phyloP scores from a whole-genome alignment of 176 grass and related monocot genomes.

The Bromus sterilis region DNA sequence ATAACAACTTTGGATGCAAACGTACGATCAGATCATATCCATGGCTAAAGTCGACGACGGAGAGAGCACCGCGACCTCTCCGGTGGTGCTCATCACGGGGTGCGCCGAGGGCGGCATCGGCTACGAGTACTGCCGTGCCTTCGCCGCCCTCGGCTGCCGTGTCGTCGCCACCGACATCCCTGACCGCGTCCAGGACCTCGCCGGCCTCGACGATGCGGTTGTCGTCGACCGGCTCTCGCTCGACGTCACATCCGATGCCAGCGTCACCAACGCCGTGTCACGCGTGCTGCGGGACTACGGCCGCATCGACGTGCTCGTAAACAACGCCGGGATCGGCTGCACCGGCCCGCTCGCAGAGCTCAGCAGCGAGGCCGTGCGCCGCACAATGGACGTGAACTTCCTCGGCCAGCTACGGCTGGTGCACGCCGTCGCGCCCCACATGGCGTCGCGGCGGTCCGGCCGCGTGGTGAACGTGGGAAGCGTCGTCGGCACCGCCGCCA shows the following conservation, averaged over 20 bases:
- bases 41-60: not conserved
- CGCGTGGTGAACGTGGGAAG: slow-evolving; percentile 55
- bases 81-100: slow-evolving; percentile 51
- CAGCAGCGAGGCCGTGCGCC: not conserved
- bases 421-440: slow-evolving; percentile 40
- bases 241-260: slow-evolving; percentile 47
- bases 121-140: slow-evolving; percentile 49
- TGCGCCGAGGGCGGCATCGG: slow-evolving; percentile 61
- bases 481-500: slow-evolving; percentile 37
- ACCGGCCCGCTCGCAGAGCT: slow-evolving; percentile 62
- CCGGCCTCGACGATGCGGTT: not conserved
- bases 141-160: slow-evolving; percentile 30
- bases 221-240: slow-evolving; percentile 6
- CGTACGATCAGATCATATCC: not conserved
- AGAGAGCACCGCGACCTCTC: not conserved
- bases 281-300: not conserved
- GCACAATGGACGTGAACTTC: slow-evolving; percentile 48
- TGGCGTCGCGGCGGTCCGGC: slow-evolving; percentile 4
- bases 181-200: slow-evolving; percentile 8
- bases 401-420: slow-evolving; percentile 36
- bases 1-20: not conserved
- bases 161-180: slow-evolving; percentile 56
- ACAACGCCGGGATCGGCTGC: slow-evolving; percentile 56
- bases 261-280: not conserved
- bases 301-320: slow-evolving; percentile 47